Evolutionary conservation across 202 grass and related monocot genomes (phyloP), one percentile per base, ranked within the genome.

Genomic region (Thinopyrum obtusiflorum): DNA sequence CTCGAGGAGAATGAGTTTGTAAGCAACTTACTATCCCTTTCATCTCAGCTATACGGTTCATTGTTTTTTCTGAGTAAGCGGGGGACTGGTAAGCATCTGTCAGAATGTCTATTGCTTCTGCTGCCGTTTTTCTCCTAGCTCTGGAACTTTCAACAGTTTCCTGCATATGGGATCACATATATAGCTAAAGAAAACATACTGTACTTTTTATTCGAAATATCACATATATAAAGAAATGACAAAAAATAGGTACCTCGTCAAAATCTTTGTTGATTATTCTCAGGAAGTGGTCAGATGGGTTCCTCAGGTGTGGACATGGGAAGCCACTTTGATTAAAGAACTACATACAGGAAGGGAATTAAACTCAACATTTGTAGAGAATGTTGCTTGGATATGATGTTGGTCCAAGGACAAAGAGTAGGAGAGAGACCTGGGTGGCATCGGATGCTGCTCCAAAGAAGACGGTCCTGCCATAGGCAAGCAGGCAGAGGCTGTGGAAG

Each of bases 251-350:
- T 71, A 94, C 94, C 90, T 90, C 91, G 35, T 92, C 95, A 1
- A 98, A 98, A 84, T 98, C 95, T 80, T 91, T 93, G 84, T 98
- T 98, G 64, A 98, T 90, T 17, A 87, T 95, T 49, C 92, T 93
- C 11, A 95, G 68, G 69, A 87, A 95, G 70, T 98, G 95, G 59
- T 98, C 92, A 2, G 95, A 98, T 72, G 95, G 95, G 75, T 98
- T 98, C 85, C 84, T 91, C 78, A 95, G 80, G 5, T 89, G 63
- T 29, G 95, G 95, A 70, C 92, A 95, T 11, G 95, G 87, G 78
- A 97, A 90, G 5, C 90, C 90, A 15, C 90, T 93, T 49, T 86
- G 31, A 70, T 83, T 66, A 37, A 98, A 98, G 20, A 95, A 98
- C 92, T 97, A 13, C 3, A 23, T 98, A 14, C 7, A 23, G 11